These are phyloP conservation scores for Metschnikowia proteae DNA, from an alignment of 805 yeast species.

Conservation along the genomic window DNA sequence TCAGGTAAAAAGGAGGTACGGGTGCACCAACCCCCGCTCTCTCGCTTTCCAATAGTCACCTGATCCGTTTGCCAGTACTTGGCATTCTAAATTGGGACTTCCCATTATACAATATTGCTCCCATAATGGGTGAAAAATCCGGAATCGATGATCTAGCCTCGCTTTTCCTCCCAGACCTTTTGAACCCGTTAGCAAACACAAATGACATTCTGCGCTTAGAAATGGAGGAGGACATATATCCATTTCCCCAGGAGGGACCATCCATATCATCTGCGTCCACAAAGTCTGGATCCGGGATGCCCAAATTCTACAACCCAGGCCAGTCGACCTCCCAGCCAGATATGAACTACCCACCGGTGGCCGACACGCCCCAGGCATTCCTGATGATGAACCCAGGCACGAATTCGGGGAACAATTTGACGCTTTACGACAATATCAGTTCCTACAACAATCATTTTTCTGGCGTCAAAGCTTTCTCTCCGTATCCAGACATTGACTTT, in stretches of 20 bases:
- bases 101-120: background rate
- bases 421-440: background rate
- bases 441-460: background rate
- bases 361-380: background rate
- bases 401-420: background rate
- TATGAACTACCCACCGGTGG: background rate
- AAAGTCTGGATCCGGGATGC: background rate
- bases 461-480: background rate
- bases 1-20: background rate
- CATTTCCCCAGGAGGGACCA: background rate
- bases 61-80: background rate
- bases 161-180: constrained; percentile 38
- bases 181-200: constrained; percentile 20
- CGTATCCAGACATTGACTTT: constrained; percentile 10
- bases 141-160: constrained; percentile 40
- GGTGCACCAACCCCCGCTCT: background rate
- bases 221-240: constrained; percentile 2
- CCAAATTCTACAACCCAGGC: background rate
- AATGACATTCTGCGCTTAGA: constrained; percentile 1
- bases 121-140: constrained; percentile 17
- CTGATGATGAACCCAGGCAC: background rate
- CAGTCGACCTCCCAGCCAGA: background rate
- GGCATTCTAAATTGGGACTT: background rate
- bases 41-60: constrained; percentile 1
- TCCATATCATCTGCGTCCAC: background rate